phyloP scores from a whole-genome alignment of 2,329 filamentous ascomycete species.

The Xylaria sp. region DNA sequence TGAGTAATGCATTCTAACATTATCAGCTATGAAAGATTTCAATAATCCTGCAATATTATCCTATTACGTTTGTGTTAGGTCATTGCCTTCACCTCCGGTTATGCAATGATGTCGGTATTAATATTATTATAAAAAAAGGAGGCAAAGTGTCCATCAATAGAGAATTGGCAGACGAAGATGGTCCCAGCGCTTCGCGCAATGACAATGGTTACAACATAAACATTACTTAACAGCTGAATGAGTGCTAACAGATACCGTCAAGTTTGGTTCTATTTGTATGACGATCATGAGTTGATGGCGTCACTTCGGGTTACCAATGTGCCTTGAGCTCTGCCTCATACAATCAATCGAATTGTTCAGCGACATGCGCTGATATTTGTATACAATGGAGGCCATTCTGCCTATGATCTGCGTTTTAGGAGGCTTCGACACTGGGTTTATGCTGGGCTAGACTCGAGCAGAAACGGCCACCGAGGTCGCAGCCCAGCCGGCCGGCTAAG shows the following conservation, averaged over 20 bases:
- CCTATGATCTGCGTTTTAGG: not conserved
- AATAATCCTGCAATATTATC: not conserved
- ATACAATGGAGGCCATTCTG: not conserved
- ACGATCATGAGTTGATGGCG: not conserved
- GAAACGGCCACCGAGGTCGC: constrained; percentile 23
- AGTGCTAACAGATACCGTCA: not conserved
- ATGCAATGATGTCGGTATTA: not conserved
- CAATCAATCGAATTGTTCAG: not conserved
- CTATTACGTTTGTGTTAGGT: not conserved
- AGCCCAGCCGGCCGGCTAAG: constrained; percentile 26
- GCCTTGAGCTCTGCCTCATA: not conserved
- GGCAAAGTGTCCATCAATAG: not conserved
- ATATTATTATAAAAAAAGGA: not conserved
- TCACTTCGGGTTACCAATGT: not conserved
- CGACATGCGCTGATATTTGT: not conserved
- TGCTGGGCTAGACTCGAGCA: not conserved
- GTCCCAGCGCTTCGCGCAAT: not conserved
- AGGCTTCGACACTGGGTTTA: constrained; percentile 1
- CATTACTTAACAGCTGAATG: not conserved
- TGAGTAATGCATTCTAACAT: no score
- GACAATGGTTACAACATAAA: not conserved
- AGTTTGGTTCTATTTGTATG: not conserved
- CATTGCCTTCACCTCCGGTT: not conserved
- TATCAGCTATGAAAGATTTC: not conserved
- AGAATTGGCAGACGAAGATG: not conserved